Conservation (phyloP, 768 basidiomycete species). For the Amanita fuliginea region DNA sequence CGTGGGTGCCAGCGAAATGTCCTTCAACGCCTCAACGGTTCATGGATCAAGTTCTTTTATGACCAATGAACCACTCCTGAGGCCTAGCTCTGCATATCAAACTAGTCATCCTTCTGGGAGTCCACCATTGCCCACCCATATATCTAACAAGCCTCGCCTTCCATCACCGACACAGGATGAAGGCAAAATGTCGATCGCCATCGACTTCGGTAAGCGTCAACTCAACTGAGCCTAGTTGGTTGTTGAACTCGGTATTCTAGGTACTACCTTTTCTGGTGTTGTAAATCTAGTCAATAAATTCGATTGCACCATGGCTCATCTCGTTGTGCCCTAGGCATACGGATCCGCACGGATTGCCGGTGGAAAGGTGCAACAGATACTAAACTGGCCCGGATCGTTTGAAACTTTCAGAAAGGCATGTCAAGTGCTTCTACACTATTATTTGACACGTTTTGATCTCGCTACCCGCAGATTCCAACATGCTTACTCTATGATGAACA, state of each 20-base stretch:
- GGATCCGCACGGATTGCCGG: slow-evolving; percentile 75
- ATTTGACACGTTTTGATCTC: slow-evolving; percentile 3
- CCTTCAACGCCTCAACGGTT: slow-evolving; percentile 10
- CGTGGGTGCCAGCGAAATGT: slow-evolving; percentile 6
- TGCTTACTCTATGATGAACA: slow-evolving; percentile 72
- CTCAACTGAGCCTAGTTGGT: neutral
- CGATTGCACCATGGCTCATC: slow-evolving; percentile 5
- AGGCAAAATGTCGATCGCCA: slow-evolving; percentile 73
- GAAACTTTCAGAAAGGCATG: slow-evolving; percentile 77
- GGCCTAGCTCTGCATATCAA: slow-evolving; percentile 20
- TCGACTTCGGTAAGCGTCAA: slow-evolving; percentile 62
- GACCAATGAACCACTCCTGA: slow-evolving; percentile 17
- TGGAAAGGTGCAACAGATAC: slow-evolving; percentile 74
- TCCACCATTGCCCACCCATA: slow-evolving; percentile 11
- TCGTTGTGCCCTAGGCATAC: slow-evolving; percentile 45
- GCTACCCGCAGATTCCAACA: slow-evolving; percentile 48
- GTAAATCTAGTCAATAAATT: slow-evolving; percentile 31
- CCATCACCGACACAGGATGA: slow-evolving; percentile 33
- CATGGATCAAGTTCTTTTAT: slow-evolving; percentile 17
- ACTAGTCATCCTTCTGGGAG: slow-evolving; percentile 10
- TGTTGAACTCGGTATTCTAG: slow-evolving; percentile 22
- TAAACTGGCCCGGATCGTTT: slow-evolving; percentile 77
- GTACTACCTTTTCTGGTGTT: slow-evolving; percentile 82
- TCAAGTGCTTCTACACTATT: neutral
- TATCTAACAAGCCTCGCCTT: slow-evolving; percentile 12